Base-by-base conservation (phyloP, 2,329 filamentous ascomycete species). In the Pseudopithomyces maydicus region DNA sequence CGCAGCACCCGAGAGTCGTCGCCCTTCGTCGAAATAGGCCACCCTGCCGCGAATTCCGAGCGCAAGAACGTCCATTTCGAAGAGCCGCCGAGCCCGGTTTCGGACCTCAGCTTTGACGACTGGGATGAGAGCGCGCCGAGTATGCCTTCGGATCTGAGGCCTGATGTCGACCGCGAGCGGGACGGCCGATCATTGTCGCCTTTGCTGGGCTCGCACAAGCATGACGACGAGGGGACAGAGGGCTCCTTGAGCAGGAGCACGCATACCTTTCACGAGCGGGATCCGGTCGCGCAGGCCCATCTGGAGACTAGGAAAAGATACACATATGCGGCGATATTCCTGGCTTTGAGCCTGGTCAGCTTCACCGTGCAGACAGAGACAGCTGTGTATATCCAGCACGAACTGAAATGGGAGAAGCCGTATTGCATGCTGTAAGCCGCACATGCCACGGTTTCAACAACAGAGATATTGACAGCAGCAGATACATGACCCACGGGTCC, bases 311-410 rank as follows among this genome's bases (percentile, higher is more conserved):
- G 86, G 71, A 89, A 86, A 72, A 92, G 92, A 77, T 98, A 99
- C 78, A 89, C 90, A 22, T 91, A 94, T 73, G 94, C 95, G 1
- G 88, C 85, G 50, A 85, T 92, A 64, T 97, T 97, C 77, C 83
- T 99, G 58, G 78, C 89, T 29, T 73, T 97, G 65, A 95, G 90
- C 72, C 82, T 99, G 70, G 80, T 96, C 57, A 90, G 90, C 71
- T 99, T 99, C 74, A 91, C 92, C 46, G 82, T 97, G 6, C 95
- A 99, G 84, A 98, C 95, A 3, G 94, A 98, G 81, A 92, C 96
- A 52, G 94, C 93, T 11, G 88, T 96, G 10, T 93, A 97, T 78
- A 95, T 99, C 59, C 94, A 98, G 79, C 89, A 94, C 74, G 88
- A 95, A 58, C 79, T 97, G 62, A 88, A 90, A 62, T 99, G 95